Evolutionary conservation across 352 stramenopile species (phyloP), one percentile per base, ranked within the genome.

Genomic region (Globisporangium spinosum): DNA sequence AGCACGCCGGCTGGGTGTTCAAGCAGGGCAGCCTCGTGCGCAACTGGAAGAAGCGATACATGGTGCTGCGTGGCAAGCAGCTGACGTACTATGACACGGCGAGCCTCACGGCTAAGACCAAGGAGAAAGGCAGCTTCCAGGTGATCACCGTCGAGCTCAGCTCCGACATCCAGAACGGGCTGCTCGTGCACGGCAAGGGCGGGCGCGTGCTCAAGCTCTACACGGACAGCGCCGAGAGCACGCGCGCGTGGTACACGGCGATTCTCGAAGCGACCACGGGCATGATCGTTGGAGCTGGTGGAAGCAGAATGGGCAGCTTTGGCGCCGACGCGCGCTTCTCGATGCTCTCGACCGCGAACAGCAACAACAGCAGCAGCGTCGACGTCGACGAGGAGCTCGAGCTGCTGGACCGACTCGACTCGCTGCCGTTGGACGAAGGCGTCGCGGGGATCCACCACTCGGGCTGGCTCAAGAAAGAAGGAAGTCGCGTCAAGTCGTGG

Each of bases 21-120:
- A 95, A 95, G 64, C 85, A 95, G 66, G 87, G 87, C 63, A 90
- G 79, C 32, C 74, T 94, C 15, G 75, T 95, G 51, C 78, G 76
- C 64, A 94, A 85, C 75, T 95, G 87, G 87, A 95, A 95, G 81
- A 90, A 90, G 74, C 85, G 87, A 54, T 95, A 89, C 69, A 89
- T 95, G 79, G 82, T 95, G 65, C 77, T 95, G 56, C 75, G 74
- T 34, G 85, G 84, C n/a, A 86, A 86, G 53, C 83, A 93, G 58
- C 74, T 95, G 38, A 91, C 84, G 66, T 95, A 95, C 75, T 95
- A 94, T 74, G 80, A 94, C 71, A 92, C 82, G 65, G 80, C 82
- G 51, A 79, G 75, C 22, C 63, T 94, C 58, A 81, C 67, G 27
- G 63, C 77, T 17, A 77, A 72, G n/a, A 78, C 79, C 20, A 90